These are phyloP conservation scores for Thyridium curvatum DNA, from an alignment of 2,329 filamentous ascomycete genomes.

Conservation along the genomic window DNA sequence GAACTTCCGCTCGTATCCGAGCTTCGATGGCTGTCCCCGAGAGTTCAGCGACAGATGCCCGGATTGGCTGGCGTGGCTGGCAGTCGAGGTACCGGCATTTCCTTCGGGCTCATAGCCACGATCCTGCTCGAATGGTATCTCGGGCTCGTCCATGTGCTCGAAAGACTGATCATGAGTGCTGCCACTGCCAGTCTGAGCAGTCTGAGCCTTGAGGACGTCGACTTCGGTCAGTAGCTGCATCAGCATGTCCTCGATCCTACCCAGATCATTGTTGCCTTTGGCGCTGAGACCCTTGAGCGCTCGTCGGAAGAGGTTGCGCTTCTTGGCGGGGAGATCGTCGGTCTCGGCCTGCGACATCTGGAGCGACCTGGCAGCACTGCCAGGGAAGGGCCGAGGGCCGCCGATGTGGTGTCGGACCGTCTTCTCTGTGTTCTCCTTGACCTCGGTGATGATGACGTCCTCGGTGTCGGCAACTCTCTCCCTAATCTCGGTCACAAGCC, in stretches of 20 bases:
- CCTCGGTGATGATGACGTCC: slow-evolving; percentile 77
- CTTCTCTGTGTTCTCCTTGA: slow-evolving; percentile 82
- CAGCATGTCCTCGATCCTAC: slow-evolving; percentile 85
- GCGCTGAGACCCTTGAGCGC: slow-evolving; percentile 86
- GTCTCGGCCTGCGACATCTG: slow-evolving; percentile 52
- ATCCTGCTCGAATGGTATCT: slow-evolving; percentile 60
- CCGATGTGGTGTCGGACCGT: slow-evolving; percentile 76
- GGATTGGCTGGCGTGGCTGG: slow-evolving; percentile 67
- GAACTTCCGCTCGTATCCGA: slow-evolving; percentile 47
- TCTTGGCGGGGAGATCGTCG: slow-evolving; percentile 64
- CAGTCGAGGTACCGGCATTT: slow-evolving; percentile 67
- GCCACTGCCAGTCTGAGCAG: slow-evolving; percentile 33
- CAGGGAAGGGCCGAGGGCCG: slow-evolving; percentile 78
- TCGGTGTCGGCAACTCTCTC: slow-evolving; percentile 74
- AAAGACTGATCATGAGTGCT: slow-evolving; percentile 46
- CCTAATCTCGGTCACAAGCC: slow-evolving; percentile 78
- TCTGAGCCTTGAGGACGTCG: slow-evolving; percentile 68
- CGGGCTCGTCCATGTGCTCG: slow-evolving; percentile 55
- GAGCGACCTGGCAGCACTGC: slow-evolving; percentile 53
- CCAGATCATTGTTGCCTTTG: slow-evolving; percentile 82
- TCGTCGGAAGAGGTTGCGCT: slow-evolving; percentile 86
- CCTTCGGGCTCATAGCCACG: slow-evolving; percentile 80
- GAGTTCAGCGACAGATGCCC: slow-evolving; percentile 62
- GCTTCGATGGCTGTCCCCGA: slow-evolving; percentile 35
- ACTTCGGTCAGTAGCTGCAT: slow-evolving; percentile 90